Evolutionary conservation across 2,329 filamentous ascomycete genomes (phyloP).

Genomic region (Pestalotiopsis sp.): DNA sequence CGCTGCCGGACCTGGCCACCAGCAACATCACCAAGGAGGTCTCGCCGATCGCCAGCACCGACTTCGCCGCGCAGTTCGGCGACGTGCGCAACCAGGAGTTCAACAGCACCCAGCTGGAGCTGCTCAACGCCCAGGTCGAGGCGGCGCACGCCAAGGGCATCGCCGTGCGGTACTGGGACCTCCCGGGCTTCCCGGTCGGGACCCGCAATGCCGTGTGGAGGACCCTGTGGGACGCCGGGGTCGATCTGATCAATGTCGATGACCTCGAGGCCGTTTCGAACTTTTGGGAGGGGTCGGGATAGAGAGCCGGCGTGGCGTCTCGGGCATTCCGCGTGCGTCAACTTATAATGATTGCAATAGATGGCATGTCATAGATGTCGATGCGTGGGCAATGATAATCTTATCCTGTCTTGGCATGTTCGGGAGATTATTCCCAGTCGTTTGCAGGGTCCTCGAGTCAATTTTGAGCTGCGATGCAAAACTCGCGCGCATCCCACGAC

Average conservation of each 20-base stretch:
- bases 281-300: conserved; percentile 13
- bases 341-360: too few relatives aligned
- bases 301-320: neutral
- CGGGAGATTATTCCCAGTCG: too few relatives aligned
- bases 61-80: conserved; percentile 40
- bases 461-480: too few relatives aligned
- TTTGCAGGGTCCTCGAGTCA: too few relatives aligned
- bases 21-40: conserved; percentile 27
- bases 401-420: too few relatives aligned
- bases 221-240: conserved; percentile 56
- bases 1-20: conserved; percentile 23
- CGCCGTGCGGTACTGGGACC: conserved; percentile 63
- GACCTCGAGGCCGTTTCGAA: conserved; percentile 55
- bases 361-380: too few relatives aligned
- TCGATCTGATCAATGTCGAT: conserved; percentile 66
- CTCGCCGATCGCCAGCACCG: conserved; percentile 28
- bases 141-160: conserved; percentile 60
- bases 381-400: too few relatives aligned
- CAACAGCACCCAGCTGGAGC: conserved; percentile 50
- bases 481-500: too few relatives aligned
- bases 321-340: too few relatives aligned
- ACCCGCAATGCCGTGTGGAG: conserved; percentile 62
- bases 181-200: conserved; percentile 61
- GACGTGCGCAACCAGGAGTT: conserved; percentile 37
- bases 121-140: conserved; percentile 53